Base-by-base conservation (phyloP, 768 basidiomycete species). In the Naganishia randhawae region DNA sequence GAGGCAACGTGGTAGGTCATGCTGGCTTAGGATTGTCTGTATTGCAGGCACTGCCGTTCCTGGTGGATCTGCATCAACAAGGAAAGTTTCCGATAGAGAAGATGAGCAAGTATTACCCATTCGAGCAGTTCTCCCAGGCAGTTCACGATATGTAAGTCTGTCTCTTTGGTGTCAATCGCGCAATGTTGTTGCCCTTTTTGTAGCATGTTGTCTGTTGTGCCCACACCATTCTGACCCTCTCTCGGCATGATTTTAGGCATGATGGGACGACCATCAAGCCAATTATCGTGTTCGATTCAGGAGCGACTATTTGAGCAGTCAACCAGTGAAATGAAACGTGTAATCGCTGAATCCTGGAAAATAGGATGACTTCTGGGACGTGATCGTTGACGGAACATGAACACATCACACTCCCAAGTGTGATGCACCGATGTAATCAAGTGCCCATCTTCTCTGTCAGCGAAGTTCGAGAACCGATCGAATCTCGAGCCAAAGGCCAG, bases 51-150 rank as follows among this genome's bases (percentile, higher is more conserved):
- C n/a, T 61, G 17, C 57, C 57, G 29, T 37, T 29, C 32, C 67
- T 74, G 2, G 71, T 74, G 27, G 54, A 67, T 51, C 52, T 76
- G 17, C 70, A 73, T 66, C 65, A 71, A n/a, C 45, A 72, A 22
- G 76, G 76, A 3, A 66, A 71, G 41, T 77, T 77, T 71, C 76
- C 76, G 0, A 50, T 77, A 52, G 72, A 77, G 50, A 66, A 70
- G 31, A 69, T 77, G 52, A n/a, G 61, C 35, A 70, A 72, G 66
- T 55, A 65, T 16, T 77, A 66, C 66, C 65, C 50, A 10, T 71
- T 72, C 29, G 73, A 73, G 39, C 54, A 73, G 9, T 73, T 73
- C 22, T 74, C 75, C 22, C 48, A 69, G 37, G 76, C 76, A 19
- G 54, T 68, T 0, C 54, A 50, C 29, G 67, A 42, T 22, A 68